Conservation (phyloP, 1,139 yeast species). For the Lodderomyces elongisporus region DNA sequence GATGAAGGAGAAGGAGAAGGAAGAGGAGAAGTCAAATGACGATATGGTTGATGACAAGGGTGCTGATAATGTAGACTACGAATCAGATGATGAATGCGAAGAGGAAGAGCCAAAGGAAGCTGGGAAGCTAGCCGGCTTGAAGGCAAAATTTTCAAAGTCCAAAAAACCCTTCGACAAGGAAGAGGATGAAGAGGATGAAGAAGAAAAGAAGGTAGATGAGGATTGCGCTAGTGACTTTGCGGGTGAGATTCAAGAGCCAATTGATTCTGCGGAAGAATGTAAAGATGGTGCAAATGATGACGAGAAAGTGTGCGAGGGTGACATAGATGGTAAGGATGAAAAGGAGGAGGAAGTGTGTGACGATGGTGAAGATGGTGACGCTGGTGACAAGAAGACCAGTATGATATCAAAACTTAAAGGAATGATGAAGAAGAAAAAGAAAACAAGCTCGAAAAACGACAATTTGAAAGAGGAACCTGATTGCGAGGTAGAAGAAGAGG, state of each 20-base stretch:
- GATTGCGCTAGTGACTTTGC: too few relatives aligned
- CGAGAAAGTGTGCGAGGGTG: conserved; percentile 1
- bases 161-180: not conserved
- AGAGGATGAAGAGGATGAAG: too few relatives aligned
- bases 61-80: not conserved
- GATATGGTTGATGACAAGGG: not conserved
- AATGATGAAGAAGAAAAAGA: too few relatives aligned
- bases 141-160: too few relatives aligned
- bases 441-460: not conserved
- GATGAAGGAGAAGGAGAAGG: not conserved
- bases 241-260: too few relatives aligned
- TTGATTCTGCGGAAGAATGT: too few relatives aligned
- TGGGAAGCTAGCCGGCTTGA: too few relatives aligned
- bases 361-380: not conserved
- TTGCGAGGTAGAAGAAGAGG: not conserved
- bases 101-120: not conserved
- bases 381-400: not conserved
- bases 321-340: too few relatives aligned
- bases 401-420: not conserved
- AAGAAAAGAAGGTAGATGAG: too few relatives aligned
- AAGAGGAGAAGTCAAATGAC: not conserved
- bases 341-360: not conserved
- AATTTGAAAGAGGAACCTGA: not conserved
- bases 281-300: conserved; percentile 2
- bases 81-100: not conserved